phyloP scores from a whole-genome alignment of 108 stramenopile genomes.

The Cylindrotheca closterium region DNA sequence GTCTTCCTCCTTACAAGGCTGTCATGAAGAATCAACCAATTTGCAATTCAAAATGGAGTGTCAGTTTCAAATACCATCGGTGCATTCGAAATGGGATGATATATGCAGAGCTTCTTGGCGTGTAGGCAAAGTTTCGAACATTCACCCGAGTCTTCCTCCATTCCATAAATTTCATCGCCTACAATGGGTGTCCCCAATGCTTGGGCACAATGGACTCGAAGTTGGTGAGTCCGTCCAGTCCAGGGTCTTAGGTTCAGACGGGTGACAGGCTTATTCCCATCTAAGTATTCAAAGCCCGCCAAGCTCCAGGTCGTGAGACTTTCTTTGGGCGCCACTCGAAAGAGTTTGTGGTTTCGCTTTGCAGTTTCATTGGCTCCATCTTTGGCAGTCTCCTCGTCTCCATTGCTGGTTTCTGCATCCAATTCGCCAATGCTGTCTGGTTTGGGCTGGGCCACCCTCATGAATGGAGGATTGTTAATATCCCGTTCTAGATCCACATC shows the following conservation, averaged over 20 bases:
- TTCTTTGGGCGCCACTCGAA: conserved; percentile 55
- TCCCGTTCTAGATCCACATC: conserved; percentile 71
- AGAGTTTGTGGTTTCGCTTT: conserved; percentile 60
- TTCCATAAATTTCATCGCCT: conserved; percentile 80
- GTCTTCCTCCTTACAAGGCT: too few relatives aligned
- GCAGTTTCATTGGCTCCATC: neutral
- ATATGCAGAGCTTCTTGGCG: conserved; percentile 51
- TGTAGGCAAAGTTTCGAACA: conserved; percentile 54
- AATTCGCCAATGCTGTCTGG: neutral
- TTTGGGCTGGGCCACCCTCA: conserved; percentile 54
- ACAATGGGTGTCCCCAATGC: conserved; percentile 79
- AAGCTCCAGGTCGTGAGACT: conserved; percentile 52
- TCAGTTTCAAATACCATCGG: conserved; percentile 61
- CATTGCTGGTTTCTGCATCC: conserved; percentile 1
- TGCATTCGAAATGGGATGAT: conserved; percentile 64
- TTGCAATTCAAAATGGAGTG: conserved; percentile 68
- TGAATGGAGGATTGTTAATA: conserved; percentile 73
- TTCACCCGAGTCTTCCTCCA: neutral
- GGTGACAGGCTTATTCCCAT: conserved; percentile 47
- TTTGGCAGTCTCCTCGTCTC: neutral
- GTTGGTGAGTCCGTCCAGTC: conserved; percentile 81
- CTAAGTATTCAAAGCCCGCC: conserved; percentile 32
- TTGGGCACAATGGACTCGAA: conserved; percentile 74
- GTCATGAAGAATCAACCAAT: too few relatives aligned
- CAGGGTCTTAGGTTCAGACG: conserved; percentile 51